phyloP scores from a whole-genome alignment of 129 eudicot genomes.

The Helianthus tuberosus region DNA sequence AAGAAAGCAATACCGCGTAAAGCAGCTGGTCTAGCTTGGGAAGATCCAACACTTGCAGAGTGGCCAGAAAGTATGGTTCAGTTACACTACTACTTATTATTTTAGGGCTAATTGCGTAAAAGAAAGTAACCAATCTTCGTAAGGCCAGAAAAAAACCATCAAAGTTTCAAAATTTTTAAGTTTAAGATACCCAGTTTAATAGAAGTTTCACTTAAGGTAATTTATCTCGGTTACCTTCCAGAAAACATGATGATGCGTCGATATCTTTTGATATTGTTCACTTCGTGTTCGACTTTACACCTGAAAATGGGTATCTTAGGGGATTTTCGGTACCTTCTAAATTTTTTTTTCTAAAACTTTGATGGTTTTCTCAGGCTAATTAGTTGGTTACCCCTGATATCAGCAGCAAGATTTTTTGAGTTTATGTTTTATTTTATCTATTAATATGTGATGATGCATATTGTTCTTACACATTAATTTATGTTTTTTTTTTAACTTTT shows the following conservation, averaged over 20 bases:
- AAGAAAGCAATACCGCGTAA: conserved; percentile 92
- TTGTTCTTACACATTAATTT: background rate
- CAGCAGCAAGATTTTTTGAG: background rate
- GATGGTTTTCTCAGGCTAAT: background rate
- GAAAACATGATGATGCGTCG: background rate
- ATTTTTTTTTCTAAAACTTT: background rate
- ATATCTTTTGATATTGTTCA: background rate
- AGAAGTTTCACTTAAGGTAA: background rate
- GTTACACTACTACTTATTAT: background rate
- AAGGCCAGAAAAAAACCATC: background rate
- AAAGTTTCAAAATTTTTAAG: background rate
- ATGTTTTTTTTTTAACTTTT: background rate
- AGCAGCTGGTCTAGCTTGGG: conserved; percentile 96
- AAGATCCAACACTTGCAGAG: conserved; percentile 96
- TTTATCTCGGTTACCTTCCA: background rate
- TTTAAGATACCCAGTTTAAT: background rate
- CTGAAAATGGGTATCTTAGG: background rate
- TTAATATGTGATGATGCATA: background rate
- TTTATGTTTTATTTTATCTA: background rate
- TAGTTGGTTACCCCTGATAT: background rate
- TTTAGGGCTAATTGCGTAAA: background rate
- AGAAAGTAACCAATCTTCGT: background rate
- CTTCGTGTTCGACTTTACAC: background rate
- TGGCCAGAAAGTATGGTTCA: conserved; percentile 88
- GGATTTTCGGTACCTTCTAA: background rate